phyloP scores from a whole-genome alignment of 1,284 basidiomycete species.

The Ustilago hordei region DNA sequence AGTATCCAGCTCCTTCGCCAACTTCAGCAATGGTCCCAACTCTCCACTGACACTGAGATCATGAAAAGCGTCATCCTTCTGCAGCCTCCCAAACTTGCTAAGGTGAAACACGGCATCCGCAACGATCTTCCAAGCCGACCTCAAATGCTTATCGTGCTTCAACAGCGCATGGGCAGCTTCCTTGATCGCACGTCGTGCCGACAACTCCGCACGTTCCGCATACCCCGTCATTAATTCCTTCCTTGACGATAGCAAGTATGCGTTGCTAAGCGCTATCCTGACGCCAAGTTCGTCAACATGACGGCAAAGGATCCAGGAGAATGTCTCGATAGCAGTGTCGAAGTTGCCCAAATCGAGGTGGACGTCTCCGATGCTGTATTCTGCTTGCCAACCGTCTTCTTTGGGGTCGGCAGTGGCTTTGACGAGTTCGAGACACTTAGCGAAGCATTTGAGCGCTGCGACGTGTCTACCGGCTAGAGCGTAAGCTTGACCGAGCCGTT shows the following conservation, averaged over 20 bases:
- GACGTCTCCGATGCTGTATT: conserved; percentile 87
- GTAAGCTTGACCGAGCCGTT: conserved; percentile 92
- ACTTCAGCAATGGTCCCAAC: conserved; percentile 26
- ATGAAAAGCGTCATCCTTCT: conserved; percentile 6
- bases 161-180: conserved; percentile 75
- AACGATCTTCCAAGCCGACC: conserved; percentile 82
- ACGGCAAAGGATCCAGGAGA: conserved; percentile 75
- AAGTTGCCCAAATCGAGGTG: conserved; percentile 83
- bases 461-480: conserved; percentile 85
- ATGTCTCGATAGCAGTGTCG: conserved; percentile 79
- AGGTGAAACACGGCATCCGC: conserved; percentile 79
- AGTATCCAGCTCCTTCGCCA: conserved; percentile 44
- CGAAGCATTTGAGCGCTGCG: conserved; percentile 89
- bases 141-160: conserved; percentile 70
- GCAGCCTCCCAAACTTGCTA: conserved; percentile 38
- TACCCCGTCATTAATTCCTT: conserved; percentile 79
- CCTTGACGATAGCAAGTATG: conserved; percentile 79
- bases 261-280: conserved; percentile 79
- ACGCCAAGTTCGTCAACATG: conserved; percentile 78
- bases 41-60: conserved; percentile 17
- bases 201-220: conserved; percentile 78
- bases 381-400: conserved; percentile 80
- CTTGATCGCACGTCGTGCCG: conserved; percentile 76
- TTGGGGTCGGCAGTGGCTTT: conserved; percentile 9
- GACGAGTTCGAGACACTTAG: conserved; percentile 75